Conservation (phyloP, 768 basidiomycete genomes). For the Lactarius akahatsu region DNA sequence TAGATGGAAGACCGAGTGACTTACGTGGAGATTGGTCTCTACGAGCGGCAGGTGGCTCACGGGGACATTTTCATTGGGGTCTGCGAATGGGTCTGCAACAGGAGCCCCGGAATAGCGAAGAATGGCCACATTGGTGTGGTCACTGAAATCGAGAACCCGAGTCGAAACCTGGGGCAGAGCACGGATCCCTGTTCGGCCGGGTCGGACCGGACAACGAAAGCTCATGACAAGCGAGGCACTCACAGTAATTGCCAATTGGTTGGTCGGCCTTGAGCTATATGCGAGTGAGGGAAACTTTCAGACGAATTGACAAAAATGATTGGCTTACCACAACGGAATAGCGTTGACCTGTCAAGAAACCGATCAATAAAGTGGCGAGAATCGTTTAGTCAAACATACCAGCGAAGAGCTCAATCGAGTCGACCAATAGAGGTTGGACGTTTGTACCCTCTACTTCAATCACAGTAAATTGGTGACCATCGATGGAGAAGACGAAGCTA, state of each 20-base stretch:
- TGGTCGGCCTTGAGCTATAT: slow-evolving; percentile 41
- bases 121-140: slow-evolving; percentile 41
- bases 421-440: slow-evolving; percentile 38
- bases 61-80: slow-evolving; percentile 25
- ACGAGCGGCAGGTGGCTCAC: slow-evolving; percentile 20
- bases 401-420: slow-evolving; percentile 44
- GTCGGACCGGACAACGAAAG: background rate
- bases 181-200: slow-evolving; percentile 30
- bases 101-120: slow-evolving; percentile 41
- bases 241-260: slow-evolving; percentile 47
- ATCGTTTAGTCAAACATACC: slow-evolving; percentile 32
- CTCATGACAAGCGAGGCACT: slow-evolving; percentile 19
- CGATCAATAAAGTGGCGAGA: background rate
- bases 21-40: slow-evolving; percentile 31
- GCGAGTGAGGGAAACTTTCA: background rate
- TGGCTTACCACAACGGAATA: slow-evolving; percentile 33
- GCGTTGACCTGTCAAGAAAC: slow-evolving; percentile 28
- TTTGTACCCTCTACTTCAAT: slow-evolving; percentile 45
- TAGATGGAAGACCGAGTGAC: slow-evolving; percentile 3
- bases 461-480: slow-evolving; percentile 42
- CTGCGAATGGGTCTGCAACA: slow-evolving; percentile 34
- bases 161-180: slow-evolving; percentile 30
- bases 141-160: slow-evolving; percentile 34
- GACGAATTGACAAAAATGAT: background rate
- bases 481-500: slow-evolving; percentile 42